Percentiles rank a stretch among this genome's conserved stretches.
Conservation (phyloP, 192 early-diverging fungal genomes). For the Entrophospora sp. region DNA sequence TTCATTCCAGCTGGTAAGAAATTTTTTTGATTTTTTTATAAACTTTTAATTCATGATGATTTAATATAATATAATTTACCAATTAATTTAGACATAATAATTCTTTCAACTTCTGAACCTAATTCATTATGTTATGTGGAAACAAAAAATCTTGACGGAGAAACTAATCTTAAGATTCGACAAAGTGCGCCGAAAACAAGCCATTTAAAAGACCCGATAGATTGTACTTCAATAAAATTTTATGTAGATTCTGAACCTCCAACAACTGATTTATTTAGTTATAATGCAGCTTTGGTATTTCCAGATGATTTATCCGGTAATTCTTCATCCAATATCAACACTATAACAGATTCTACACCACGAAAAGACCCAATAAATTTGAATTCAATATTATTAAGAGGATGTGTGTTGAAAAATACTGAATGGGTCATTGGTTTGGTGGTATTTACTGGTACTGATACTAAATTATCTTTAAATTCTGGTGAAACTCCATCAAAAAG, state of each 20-base stretch:
- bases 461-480: conserved; percentile 70
- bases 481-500: conserved; percentile 62
- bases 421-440: conserved; percentile 66
- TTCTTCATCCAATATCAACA: no score
- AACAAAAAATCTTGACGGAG: conserved; percentile 75
- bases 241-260: conserved; percentile 55
- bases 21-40: background rate
- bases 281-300: conserved; percentile 47
- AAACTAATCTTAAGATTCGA: conserved; percentile 71
- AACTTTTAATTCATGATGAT: background rate
- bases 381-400: conserved; percentile 60
- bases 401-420: conserved; percentile 67
- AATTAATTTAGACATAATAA: conserved; percentile 59
- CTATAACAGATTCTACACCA: background rate
- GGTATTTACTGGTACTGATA: conserved; percentile 66
- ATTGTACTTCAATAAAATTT: conserved; percentile 35
- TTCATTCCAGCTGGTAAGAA: conserved; percentile 68
- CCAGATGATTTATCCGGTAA: conserved; percentile 1
- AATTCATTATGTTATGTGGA: conserved; percentile 63
- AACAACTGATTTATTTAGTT: conserved; percentile 50
- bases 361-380: conserved; percentile 45
- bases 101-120: conserved; percentile 55
- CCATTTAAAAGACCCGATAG: conserved; percentile 41
- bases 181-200: conserved; percentile 41
- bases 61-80: no score